Evolutionary conservation across 768 basidiomycete species (phyloP).

Genomic region (Pleurotus pulmonarius): DNA sequence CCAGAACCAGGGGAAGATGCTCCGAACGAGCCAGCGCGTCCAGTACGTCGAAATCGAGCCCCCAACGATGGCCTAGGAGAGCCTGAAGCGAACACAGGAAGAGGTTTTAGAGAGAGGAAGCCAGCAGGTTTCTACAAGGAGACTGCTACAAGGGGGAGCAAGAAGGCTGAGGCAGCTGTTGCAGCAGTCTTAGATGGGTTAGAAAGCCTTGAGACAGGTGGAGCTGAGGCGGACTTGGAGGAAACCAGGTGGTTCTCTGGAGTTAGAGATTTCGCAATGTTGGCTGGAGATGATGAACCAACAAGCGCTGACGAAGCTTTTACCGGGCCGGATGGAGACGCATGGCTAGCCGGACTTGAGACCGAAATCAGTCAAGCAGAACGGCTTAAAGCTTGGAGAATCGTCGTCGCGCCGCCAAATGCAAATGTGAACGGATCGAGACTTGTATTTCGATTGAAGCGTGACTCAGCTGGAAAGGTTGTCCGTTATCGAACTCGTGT

Average conservation of each 20-base stretch:
- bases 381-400: too few relatives aligned
- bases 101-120: neutral
- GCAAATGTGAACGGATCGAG: too few relatives aligned
- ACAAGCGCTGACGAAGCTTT: neutral
- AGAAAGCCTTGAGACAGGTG: neutral
- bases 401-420: too few relatives aligned
- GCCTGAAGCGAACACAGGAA: neutral
- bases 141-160: neutral
- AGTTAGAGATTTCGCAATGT: neutral
- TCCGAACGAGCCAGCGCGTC: too few relatives aligned
- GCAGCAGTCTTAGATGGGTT: neutral
- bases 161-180: neutral
- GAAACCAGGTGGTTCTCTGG: neutral
- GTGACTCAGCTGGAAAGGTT: too few relatives aligned
- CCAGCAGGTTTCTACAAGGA: conserved; percentile 1
- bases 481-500: too few relatives aligned
- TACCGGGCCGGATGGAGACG: neutral
- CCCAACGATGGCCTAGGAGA: neutral
- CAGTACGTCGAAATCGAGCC: neutral
- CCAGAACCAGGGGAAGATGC: too few relatives aligned
- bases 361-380: too few relatives aligned
- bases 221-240: neutral
- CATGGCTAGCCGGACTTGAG: conserved; percentile 10
- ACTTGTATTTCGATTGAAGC: too few relatives aligned
- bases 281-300: neutral